Conservation (phyloP, 108 stramenopile genomes). For the Poteriospumella lacustris region DNA sequence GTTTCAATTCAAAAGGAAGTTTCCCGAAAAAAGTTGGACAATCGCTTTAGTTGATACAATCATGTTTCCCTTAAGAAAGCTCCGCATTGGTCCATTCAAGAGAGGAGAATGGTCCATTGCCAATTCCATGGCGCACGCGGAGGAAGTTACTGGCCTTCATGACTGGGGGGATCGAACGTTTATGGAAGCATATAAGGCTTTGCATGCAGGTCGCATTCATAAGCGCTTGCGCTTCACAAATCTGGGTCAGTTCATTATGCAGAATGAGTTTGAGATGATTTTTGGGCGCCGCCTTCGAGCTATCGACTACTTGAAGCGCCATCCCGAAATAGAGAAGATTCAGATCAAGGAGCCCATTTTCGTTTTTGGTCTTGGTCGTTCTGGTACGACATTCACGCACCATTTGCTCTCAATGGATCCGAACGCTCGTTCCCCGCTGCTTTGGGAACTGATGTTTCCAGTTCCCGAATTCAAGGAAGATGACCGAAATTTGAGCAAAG, state of each 20-base stretch:
- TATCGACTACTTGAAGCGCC: background rate
- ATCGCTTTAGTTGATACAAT: background rate
- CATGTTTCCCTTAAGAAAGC: background rate
- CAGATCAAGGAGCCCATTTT: background rate
- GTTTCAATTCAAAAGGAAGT: too few relatives aligned
- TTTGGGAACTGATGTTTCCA: slow-evolving; percentile 1
- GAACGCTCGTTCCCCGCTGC: background rate
- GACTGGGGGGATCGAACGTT: background rate
- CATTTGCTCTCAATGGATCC: slow-evolving; percentile 24
- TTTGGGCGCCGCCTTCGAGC: background rate
- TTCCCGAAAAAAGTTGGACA: background rate
- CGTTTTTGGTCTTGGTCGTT: background rate
- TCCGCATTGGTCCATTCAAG: slow-evolving; percentile 13
- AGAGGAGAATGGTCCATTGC: background rate
- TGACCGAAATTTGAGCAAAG: background rate
- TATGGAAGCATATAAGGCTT: background rate
- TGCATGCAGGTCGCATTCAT: background rate
- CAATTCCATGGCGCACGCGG: background rate
- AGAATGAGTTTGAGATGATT: background rate
- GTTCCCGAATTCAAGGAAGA: background rate
- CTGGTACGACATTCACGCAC: slow-evolving; percentile 23
- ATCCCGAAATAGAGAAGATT: background rate
- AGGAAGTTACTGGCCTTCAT: background rate
- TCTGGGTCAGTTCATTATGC: background rate
- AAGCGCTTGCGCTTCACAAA: background rate